phyloP scores from a whole-genome alignment of 2,329 filamentous ascomycete genomes.

The Fusarium poae region DNA sequence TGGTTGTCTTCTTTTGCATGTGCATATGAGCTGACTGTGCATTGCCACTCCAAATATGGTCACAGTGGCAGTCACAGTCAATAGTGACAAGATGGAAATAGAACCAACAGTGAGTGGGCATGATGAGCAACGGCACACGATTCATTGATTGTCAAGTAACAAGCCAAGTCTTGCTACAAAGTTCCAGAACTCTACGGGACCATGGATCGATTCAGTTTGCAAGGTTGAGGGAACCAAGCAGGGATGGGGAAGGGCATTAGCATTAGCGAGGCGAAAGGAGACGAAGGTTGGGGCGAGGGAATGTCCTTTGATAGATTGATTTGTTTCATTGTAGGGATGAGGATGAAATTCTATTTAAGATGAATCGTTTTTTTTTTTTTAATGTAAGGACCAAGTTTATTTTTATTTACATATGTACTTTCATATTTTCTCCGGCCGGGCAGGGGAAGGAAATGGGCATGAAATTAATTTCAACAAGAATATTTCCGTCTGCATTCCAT shows the following conservation, averaged over 20 bases:
- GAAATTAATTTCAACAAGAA: conserved; percentile 6
- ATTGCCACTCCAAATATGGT: conserved; percentile 6
- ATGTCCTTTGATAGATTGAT: conserved; percentile 11
- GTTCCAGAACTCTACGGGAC: conserved; percentile 17
- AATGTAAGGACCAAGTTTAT: conserved; percentile 11
- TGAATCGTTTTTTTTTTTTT: neutral
- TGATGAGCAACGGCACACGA: neutral
- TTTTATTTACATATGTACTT: neutral
- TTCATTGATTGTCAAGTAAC: conserved; percentile 19
- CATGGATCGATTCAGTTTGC: conserved; percentile 13
- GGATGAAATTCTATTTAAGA: conserved; percentile 9
- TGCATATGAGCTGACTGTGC: conserved; percentile 3
- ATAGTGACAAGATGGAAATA: conserved; percentile 7
- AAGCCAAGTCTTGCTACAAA: neutral
- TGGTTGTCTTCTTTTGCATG: neutral
- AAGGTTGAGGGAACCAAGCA: conserved; percentile 7
- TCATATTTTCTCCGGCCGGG: conserved; percentile 18
- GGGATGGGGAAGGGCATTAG: conserved; percentile 12
- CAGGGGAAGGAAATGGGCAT: conserved; percentile 15
- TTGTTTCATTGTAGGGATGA: conserved; percentile 12
- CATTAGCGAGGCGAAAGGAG: conserved; percentile 22
- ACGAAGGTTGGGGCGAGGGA: conserved; percentile 9
- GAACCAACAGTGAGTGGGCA: neutral
- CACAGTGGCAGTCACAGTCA: neutral
- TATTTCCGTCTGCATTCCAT: conserved; percentile 21